phyloP scores from a whole-genome alignment of 441 rosid genomes.

The Mallotus japonicus region DNA sequence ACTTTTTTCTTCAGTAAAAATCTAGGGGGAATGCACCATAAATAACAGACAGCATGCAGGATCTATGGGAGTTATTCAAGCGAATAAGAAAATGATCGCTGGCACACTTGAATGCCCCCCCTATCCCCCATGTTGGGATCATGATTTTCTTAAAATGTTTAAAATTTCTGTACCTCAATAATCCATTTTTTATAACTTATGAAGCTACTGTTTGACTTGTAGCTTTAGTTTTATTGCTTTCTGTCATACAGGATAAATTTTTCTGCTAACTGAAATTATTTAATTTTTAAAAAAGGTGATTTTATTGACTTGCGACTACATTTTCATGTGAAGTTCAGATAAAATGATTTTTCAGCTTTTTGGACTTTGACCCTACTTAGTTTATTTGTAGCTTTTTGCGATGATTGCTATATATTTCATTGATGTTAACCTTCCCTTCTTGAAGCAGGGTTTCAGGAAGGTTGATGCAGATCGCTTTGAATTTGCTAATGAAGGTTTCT shows the following conservation, averaged over 20 bases:
- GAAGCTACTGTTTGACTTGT: too few species aligned
- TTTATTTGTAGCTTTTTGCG: not conserved
- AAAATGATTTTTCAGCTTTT: not conserved
- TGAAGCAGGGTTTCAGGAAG: constrained; percentile 74
- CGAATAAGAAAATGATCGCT: not conserved
- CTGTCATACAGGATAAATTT: too few species aligned
- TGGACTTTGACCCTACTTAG: not conserved
- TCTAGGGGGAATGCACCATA: too few species aligned
- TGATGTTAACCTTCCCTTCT: not conserved
- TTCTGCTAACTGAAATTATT: too few species aligned
- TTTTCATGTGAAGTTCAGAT: constrained; percentile 4
- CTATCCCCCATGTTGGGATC: not conserved
- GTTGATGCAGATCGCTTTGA: constrained; percentile 75
- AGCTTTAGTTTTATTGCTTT: too few species aligned
- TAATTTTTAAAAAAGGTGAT: too few species aligned
- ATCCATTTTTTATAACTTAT: too few species aligned
- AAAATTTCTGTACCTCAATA: too few species aligned
- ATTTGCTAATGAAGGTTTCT: constrained; percentile 78
- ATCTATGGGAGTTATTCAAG: not conserved
- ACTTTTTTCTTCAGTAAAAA: too few species aligned
- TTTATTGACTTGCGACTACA: not conserved
- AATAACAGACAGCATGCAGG: not conserved
- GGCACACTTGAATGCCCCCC: not conserved
- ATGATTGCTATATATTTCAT: not conserved
- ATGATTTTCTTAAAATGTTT: not conserved